Conservation (phyloP, 805 yeast genomes). For the Cyberlindnera saturnus region DNA sequence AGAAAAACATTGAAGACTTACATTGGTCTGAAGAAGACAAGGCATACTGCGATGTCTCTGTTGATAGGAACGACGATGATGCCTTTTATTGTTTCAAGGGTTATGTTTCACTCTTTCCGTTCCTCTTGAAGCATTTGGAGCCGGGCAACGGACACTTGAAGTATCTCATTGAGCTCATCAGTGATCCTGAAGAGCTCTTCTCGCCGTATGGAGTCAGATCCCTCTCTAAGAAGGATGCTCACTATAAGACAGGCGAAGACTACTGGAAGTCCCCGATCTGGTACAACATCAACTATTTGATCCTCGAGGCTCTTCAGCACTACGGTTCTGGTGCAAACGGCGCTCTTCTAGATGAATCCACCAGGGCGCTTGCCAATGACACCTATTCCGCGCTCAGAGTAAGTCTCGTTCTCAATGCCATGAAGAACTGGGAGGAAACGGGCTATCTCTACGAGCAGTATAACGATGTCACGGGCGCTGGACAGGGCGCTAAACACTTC, state of each 20-base stretch:
- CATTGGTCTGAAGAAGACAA: constrained; percentile 73
- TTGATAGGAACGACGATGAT: constrained; percentile 67
- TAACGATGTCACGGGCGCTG: constrained; percentile 66
- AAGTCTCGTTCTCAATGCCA: constrained; percentile 65
- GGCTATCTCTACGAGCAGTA: constrained; percentile 93
- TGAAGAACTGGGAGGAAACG: constrained; percentile 60
- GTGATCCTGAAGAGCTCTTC: constrained; percentile 74
- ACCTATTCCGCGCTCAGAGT: constrained; percentile 55
- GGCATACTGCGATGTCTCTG: constrained; percentile 78
- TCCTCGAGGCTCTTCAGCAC: constrained; percentile 60
- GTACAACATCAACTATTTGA: constrained; percentile 84
- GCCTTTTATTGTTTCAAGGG: constrained; percentile 83
- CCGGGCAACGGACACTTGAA: constrained; percentile 40
- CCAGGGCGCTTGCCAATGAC: constrained; percentile 30
- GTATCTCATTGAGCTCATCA: constrained; percentile 48
- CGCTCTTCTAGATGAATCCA: constrained; percentile 23
- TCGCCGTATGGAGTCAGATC: constrained; percentile 76
- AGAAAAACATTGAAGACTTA: constrained; percentile 57
- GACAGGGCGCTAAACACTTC: constrained; percentile 82
- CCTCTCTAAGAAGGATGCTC: constrained; percentile 57
- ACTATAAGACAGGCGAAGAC: constrained; percentile 75
- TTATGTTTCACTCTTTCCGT: constrained; percentile 81
- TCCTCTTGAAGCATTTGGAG: constrained; percentile 61
- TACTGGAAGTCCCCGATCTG: constrained; percentile 96
- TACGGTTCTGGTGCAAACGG: constrained; percentile 35